phyloP scores from a whole-genome alignment of 1,284 basidiomycete species.

The Sanguinoderma infundibulare region DNA sequence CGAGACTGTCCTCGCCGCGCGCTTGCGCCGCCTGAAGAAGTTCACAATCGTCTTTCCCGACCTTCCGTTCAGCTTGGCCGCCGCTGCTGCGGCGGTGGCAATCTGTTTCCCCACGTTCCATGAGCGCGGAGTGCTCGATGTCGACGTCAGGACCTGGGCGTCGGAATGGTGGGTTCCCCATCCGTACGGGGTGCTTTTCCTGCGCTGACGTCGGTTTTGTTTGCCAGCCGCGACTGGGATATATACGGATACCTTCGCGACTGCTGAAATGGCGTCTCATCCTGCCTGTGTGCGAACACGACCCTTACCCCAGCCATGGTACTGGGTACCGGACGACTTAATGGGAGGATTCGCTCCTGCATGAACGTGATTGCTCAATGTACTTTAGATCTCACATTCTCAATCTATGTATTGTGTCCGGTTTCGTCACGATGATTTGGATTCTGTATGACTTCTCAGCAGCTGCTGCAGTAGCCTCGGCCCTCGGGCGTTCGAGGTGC shows the following conservation, averaged over 20 bases:
- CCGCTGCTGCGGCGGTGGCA: neutral
- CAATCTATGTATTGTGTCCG: no score
- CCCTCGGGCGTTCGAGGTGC: no score
- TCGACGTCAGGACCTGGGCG: neutral
- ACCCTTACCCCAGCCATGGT: neutral
- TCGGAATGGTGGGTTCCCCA: slow-evolving; percentile 14
- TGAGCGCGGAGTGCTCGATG: neutral
- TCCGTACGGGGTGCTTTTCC: neutral
- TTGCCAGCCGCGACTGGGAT: slow-evolving; percentile 1
- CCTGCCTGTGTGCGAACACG: neutral
- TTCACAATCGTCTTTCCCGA: slow-evolving; percentile 2
- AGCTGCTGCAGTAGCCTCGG: no score
- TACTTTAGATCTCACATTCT: no score
- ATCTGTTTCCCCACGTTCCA: slow-evolving; percentile 7
- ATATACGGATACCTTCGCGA: slow-evolving; percentile 3
- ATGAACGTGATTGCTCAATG: no score
- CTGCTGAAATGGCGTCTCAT: neutral
- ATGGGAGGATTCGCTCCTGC: neutral
- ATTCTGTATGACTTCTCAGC: no score
- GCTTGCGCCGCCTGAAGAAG: slow-evolving; percentile 3
- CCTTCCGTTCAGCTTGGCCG: neutral
- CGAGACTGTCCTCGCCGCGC: neutral
- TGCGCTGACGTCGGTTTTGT: neutral
- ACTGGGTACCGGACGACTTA: neutral
- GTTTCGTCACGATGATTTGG: no score